Percentiles rank a stretch among this genome's conserved stretches.
phyloP scores from a whole-genome alignment of 495 filamentous ascomycete genomes.

The Penicillium odoratum region DNA sequence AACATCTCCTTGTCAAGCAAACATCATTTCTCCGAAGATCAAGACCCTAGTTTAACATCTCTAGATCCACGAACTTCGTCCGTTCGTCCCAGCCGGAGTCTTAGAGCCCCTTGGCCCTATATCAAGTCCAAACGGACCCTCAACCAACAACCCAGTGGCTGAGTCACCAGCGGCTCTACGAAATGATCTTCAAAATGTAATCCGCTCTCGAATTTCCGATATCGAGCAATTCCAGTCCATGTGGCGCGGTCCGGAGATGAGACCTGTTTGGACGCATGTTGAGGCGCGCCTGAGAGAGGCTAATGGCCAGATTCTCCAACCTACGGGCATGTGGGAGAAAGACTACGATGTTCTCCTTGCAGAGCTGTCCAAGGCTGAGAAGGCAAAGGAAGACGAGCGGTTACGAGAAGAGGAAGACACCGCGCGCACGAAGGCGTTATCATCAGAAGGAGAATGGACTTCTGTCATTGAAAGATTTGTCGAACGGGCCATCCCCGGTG shows the following conservation, averaged over 20 bases:
- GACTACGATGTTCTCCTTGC: slow-evolving; percentile 41
- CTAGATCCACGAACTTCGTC: slow-evolving; percentile 46
- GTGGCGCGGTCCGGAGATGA: slow-evolving; percentile 41
- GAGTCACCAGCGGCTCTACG: slow-evolving; percentile 31
- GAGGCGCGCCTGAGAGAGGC: slow-evolving; percentile 38
- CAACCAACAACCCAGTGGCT: slow-evolving; percentile 18
- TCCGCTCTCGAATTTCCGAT: slow-evolving; percentile 29
- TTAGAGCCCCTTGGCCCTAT: slow-evolving; percentile 38
- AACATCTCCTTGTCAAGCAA: background rate
- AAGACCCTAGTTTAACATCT: slow-evolving; percentile 4
- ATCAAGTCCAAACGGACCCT: slow-evolving; percentile 25
- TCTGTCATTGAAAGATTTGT: slow-evolving; percentile 33
- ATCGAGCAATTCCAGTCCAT: slow-evolving; percentile 33
- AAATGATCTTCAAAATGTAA: slow-evolving; percentile 27
- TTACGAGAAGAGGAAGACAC: slow-evolving; percentile 27
- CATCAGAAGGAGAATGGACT: slow-evolving; percentile 36
- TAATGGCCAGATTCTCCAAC: slow-evolving; percentile 38
- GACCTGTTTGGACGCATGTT: slow-evolving; percentile 37
- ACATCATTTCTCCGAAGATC: background rate
- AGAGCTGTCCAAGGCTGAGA: slow-evolving; percentile 31
- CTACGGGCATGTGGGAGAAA: slow-evolving; percentile 41
- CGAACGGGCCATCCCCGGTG: slow-evolving; percentile 27
- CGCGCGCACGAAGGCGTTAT: slow-evolving; percentile 30
- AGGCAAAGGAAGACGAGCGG: slow-evolving; percentile 26
- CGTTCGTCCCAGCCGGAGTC: slow-evolving; percentile 39